A percentile compares a stretch with the other conserved stretches of the same genome.
These are phyloP conservation scores for Oryza glumipatula DNA, from an alignment of 176 grass and related monocot species.

Conservation along the genomic window DNA sequence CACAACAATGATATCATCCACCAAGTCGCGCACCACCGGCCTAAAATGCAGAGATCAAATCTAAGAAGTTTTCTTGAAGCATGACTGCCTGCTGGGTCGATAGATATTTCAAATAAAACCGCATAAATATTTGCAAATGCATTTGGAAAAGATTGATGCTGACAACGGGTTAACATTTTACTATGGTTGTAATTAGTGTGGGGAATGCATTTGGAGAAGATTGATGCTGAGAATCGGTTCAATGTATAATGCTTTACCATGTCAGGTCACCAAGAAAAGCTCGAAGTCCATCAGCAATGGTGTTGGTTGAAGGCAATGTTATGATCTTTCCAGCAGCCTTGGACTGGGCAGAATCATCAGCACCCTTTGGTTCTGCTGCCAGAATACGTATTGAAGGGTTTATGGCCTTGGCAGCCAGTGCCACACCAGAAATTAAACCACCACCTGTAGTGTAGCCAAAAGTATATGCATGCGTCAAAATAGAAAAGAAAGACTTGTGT, in stretches of 20 bases:
- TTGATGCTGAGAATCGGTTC: neutral
- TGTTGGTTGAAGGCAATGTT: conserved; percentile 65
- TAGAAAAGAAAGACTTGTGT: neutral
- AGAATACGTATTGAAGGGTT: conserved; percentile 84
- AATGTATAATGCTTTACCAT: conserved; percentile 55
- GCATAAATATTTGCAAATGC: conserved; percentile 3
- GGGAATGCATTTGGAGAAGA: neutral
- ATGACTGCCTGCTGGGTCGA: neutral
- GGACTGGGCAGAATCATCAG: conserved; percentile 86
- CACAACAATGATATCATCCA: conserved; percentile 84
- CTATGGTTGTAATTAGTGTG: neutral
- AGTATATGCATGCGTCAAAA: neutral
- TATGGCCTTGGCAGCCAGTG: conserved; percentile 85
- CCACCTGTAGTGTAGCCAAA: conserved; percentile 58
- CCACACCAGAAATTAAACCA: conserved; percentile 89
- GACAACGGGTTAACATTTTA: neutral
- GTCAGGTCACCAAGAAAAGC: conserved; percentile 94
- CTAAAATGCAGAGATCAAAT: conserved; percentile 43
- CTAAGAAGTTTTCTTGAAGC: neutral
- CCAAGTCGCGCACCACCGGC: conserved; percentile 86
- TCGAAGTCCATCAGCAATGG: conserved; percentile 88
- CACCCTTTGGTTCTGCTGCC: conserved; percentile 88
- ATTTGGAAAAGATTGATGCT: neutral
- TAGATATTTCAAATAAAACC: neutral
- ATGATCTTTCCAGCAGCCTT: conserved; percentile 81